phyloP scores from a whole-genome alignment of 495 filamentous ascomycete species.

The Podospora pseudopauciseta region DNA sequence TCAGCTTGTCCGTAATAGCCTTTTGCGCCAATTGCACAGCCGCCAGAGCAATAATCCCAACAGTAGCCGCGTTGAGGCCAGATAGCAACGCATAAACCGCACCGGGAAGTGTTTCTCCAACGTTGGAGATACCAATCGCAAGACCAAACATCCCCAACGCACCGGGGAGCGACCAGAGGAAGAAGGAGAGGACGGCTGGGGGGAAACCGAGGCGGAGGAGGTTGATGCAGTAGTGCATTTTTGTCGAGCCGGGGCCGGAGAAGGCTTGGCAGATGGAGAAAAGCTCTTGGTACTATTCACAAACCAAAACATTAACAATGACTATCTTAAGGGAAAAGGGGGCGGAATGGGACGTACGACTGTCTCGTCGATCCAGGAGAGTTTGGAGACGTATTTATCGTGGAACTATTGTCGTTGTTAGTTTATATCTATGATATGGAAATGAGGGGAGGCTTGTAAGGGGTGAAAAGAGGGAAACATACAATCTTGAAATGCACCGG shows the following conservation, averaged over 20 bases:
- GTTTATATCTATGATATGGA: too few species aligned
- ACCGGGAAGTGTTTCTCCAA: slow-evolving; percentile 58
- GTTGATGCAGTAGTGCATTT: slow-evolving; percentile 75
- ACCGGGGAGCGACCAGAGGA: slow-evolving; percentile 73
- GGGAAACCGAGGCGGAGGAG: slow-evolving; percentile 61
- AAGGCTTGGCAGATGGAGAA: slow-evolving; percentile 76
- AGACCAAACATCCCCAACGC: slow-evolving; percentile 75
- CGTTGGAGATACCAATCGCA: slow-evolving; percentile 62
- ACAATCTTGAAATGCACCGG: slow-evolving; percentile 61
- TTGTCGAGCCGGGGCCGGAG: slow-evolving; percentile 72
- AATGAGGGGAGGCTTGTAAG: neutral
- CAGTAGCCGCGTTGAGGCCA: slow-evolving; percentile 73
- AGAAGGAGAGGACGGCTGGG: slow-evolving; percentile 60
- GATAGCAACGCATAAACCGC: slow-evolving; percentile 73
- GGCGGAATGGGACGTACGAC: slow-evolving; percentile 28
- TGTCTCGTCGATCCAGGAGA: slow-evolving; percentile 73
- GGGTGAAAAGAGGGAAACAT: neutral
- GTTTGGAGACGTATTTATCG: slow-evolving; percentile 63
- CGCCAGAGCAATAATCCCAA: slow-evolving; percentile 76
- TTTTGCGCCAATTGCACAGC: slow-evolving; percentile 71
- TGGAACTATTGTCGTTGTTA: slow-evolving; percentile 50
- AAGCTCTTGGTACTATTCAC: slow-evolving; percentile 63
- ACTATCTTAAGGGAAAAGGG: neutral
- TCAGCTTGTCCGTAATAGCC: slow-evolving; percentile 69
- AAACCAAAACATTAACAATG: neutral